A percentile compares a stretch with the other conserved stretches of the same genome.
Conservation (phyloP, 768 basidiomycete genomes). For the Naganishia randhawae region DNA sequence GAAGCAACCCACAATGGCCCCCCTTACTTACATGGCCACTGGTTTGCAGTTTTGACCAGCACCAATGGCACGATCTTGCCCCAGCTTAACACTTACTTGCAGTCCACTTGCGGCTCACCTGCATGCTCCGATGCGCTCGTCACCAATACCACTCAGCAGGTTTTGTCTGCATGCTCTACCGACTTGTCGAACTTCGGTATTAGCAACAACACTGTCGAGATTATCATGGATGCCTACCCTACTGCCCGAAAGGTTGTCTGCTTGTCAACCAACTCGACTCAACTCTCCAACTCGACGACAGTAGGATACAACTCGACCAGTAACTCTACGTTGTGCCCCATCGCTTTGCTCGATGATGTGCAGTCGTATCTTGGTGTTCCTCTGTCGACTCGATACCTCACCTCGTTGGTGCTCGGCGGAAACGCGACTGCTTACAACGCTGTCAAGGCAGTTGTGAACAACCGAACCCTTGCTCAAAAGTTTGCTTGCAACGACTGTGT, state of each 20-base stretch:
- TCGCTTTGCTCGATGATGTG: constrained; percentile 40
- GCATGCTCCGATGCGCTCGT: constrained; percentile 37
- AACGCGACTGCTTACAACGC: constrained; percentile 36
- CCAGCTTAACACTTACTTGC: constrained; percentile 39
- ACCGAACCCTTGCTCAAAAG: constrained; percentile 30
- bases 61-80: constrained; percentile 40
- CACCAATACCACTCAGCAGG: constrained; percentile 29
- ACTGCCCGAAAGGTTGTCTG: constrained; percentile 45
- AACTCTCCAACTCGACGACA: constrained; percentile 29
- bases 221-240: constrained; percentile 38
- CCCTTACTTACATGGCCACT: neutral
- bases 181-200: constrained; percentile 16
- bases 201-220: constrained; percentile 27
- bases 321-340: constrained; percentile 48
- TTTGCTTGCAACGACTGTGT: constrained; percentile 46
- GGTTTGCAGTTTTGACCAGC: constrained; percentile 25
- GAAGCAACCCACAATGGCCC: neutral
- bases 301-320: constrained; percentile 29
- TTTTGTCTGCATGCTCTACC: constrained; percentile 20
- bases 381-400: constrained; percentile 39
- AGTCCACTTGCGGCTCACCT: constrained; percentile 32
- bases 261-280: constrained; percentile 30
- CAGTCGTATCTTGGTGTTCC: constrained; percentile 41
- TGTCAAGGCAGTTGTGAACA: constrained; percentile 32
- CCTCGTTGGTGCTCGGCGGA: constrained; percentile 36